These are phyloP conservation scores for Symmetrospora coprosmae DNA, from an alignment of 768 basidiomycete species.

Conservation along the genomic window DNA sequence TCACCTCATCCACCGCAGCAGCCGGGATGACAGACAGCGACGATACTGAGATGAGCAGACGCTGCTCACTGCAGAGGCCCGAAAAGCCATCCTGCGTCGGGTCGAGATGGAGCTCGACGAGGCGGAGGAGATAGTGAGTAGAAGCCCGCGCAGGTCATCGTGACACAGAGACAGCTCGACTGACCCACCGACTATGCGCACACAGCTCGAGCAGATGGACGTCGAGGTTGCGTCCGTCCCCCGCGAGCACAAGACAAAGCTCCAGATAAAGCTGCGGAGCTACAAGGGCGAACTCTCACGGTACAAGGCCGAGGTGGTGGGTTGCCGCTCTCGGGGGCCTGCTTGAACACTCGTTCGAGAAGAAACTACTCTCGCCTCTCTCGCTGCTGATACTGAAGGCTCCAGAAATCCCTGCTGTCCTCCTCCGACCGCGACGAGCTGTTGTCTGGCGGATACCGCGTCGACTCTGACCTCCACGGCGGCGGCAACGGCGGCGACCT, in stretches of 20 bases:
- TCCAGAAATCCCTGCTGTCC: slow-evolving; percentile 53
- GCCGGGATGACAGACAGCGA: not conserved
- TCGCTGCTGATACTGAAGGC: not conserved
- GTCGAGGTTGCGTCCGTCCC: slow-evolving; percentile 93
- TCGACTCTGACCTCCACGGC: slow-evolving; percentile 56
- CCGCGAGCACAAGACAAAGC: slow-evolving; percentile 54
- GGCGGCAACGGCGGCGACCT: slow-evolving; percentile 51
- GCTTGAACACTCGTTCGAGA: not conserved
- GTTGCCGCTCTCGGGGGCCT: slow-evolving; percentile 23
- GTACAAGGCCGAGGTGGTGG: slow-evolving; percentile 55
- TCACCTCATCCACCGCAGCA: not conserved
- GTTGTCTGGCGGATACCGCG: slow-evolving; percentile 46
- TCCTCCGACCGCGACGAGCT: slow-evolving; percentile 62
- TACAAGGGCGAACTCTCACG: slow-evolving; percentile 61
- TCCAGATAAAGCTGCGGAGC: slow-evolving; percentile 57
- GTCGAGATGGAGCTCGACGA: slow-evolving; percentile 95
- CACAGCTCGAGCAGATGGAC: slow-evolving; percentile 99
- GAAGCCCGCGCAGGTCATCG: not conserved
- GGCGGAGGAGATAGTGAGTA: slow-evolving; percentile 85
- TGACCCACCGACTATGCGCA: not conserved
- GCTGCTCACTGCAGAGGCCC: slow-evolving; percentile 49
- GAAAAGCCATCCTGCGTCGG: slow-evolving; percentile 61
- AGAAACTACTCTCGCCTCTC: too few species aligned
- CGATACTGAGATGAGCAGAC: not conserved
- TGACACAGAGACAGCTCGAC: not conserved